Evolutionary conservation across 768 basidiomycete genomes (phyloP).

Genomic region (Hericium alpestre): DNA sequence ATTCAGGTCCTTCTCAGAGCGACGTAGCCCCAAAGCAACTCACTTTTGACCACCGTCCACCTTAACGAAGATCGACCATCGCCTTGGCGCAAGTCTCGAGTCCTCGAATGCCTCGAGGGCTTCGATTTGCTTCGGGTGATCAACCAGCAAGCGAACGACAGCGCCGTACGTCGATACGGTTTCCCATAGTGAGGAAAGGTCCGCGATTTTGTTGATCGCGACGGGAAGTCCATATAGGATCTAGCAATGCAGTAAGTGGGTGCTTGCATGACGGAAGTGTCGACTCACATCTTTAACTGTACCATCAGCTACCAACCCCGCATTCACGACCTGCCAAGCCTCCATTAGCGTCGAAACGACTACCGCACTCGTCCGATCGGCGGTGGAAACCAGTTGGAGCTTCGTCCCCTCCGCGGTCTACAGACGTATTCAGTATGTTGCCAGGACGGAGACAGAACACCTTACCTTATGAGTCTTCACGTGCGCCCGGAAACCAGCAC

Average conservation of each 20-base stretch:
- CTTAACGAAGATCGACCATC: conserved; percentile 76
- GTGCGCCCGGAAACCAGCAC: conserved; percentile 68
- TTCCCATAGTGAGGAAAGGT: conserved; percentile 51
- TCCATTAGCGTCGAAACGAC: conserved; percentile 80
- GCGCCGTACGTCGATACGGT: conserved; percentile 46
- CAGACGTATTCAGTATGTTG: not conserved
- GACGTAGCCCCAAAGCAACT: conserved; percentile 19
- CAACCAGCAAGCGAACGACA: conserved; percentile 57
- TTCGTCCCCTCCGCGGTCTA: conserved; percentile 65
- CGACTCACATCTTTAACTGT: conserved; percentile 54
- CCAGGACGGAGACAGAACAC: not conserved
- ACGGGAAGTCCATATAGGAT: conserved; percentile 76
- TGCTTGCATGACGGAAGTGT: conserved; percentile 4
- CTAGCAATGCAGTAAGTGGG: conserved; percentile 25
- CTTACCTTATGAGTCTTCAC: conserved; percentile 75
- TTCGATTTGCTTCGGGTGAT: conserved; percentile 63
- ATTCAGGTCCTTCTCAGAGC: conserved; percentile 10
- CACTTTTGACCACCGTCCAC: conserved; percentile 71
- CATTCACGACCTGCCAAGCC: conserved; percentile 61
- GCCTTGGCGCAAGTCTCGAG: conserved; percentile 25
- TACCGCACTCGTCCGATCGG: conserved; percentile 47
- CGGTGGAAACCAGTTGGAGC: conserved; percentile 51
- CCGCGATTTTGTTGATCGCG: conserved; percentile 57
- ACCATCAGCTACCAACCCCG: conserved; percentile 59
- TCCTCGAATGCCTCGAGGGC: conserved; percentile 54